Percentiles rank a stretch among this genome's conserved stretches.
Conservation (phyloP, 805 yeast species). For the Starmerella apicola region DNA sequence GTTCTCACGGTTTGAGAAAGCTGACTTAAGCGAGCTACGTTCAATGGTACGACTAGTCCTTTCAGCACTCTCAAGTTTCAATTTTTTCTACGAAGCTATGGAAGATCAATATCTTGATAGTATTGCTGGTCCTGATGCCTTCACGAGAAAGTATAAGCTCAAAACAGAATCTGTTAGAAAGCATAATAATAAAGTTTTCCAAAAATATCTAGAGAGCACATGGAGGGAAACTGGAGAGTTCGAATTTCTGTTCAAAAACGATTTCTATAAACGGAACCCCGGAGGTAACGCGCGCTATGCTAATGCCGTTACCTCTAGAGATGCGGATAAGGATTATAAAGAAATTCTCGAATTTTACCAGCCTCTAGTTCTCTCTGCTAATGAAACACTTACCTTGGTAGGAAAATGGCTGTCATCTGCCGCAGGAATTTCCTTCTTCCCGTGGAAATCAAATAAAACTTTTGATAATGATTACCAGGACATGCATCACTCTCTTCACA, state of each 20-base stretch:
- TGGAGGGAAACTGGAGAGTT: constrained; percentile 15
- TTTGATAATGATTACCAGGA: not conserved
- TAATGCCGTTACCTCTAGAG: not conserved
- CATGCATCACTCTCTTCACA: not conserved
- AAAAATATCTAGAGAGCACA: not conserved
- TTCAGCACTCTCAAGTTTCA: constrained; percentile 19
- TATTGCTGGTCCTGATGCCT: not conserved
- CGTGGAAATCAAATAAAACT: not conserved
- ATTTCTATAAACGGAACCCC: not conserved
- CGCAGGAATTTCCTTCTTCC: not conserved
- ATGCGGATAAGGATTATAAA: constrained; percentile 7
- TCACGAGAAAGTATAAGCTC: not conserved
- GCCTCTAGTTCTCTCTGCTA: constrained; percentile 11
- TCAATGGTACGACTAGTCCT: constrained; percentile 18
- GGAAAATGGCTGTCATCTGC: not conserved
- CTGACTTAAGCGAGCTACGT: constrained; percentile 22
- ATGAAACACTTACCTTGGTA: constrained; percentile 8
- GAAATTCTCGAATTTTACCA: constrained; percentile 9
- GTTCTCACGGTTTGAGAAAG: constrained; percentile 21
- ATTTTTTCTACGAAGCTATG: constrained; percentile 18
- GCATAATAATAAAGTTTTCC: not conserved
- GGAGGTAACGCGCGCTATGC: not conserved
- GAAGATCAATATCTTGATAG: constrained; percentile 6
- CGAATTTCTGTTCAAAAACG: constrained; percentile 2
- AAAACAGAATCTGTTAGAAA: not conserved